These are phyloP conservation scores for Apophysomyces variabilis DNA, from an alignment of 371 early-diverging fungal species.

Conservation along the genomic window DNA sequence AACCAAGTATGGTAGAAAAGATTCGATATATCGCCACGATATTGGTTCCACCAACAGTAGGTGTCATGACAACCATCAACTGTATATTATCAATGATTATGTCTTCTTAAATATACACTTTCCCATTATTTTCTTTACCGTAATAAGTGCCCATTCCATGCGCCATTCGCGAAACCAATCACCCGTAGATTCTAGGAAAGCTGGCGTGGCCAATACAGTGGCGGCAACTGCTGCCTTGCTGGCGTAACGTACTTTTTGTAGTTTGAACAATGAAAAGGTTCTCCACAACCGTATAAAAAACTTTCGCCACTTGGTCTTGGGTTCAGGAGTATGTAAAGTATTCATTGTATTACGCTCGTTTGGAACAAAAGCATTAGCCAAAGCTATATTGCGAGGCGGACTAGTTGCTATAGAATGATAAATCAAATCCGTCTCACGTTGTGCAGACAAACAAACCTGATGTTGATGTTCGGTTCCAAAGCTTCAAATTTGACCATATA, in stretches of 20 bases:
- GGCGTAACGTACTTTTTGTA: constrained; percentile 73
- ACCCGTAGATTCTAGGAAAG: constrained; percentile 64
- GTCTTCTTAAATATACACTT: not conserved
- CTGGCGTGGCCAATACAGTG: constrained; percentile 66
- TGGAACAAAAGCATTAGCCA: constrained; percentile 36
- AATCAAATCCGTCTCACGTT: not conserved
- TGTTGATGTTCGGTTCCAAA: not conserved
- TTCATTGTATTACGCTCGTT: constrained; percentile 57
- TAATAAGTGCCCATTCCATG: constrained; percentile 84
- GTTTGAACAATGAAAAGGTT: constrained; percentile 59
- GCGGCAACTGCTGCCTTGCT: constrained; percentile 68
- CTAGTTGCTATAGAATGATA: not conserved
- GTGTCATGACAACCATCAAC: constrained; percentile 84
- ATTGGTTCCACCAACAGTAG: constrained; percentile 86
- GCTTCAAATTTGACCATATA: constrained; percentile 16
- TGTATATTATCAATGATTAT: constrained; percentile 14
- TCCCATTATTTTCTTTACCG: constrained; percentile 43
- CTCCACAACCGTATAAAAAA: constrained; percentile 66
- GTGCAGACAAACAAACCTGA: not conserved
- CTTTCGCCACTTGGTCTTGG: constrained; percentile 55
- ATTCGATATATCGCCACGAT: constrained; percentile 75
- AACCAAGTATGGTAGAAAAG: constrained; percentile 76
- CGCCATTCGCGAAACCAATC: constrained; percentile 67
- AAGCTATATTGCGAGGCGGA: constrained; percentile 1
- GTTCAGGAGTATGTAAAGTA: constrained; percentile 72